Base-by-base conservation (phyloP, 2,329 filamentous ascomycete genomes). In the Dactylonectria estremocensis region DNA sequence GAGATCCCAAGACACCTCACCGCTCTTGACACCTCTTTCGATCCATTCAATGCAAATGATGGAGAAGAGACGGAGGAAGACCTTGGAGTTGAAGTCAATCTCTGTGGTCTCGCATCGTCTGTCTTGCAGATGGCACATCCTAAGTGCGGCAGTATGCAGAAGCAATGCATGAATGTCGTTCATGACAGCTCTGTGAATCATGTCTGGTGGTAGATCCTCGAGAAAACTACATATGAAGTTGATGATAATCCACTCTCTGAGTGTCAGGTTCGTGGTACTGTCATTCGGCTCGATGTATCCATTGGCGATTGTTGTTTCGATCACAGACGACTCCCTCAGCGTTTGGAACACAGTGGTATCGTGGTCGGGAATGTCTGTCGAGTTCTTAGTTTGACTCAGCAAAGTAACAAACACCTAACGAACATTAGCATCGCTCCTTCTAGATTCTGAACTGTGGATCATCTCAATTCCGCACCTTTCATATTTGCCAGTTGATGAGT, bases 401-500 rank as follows among this genome's bases (percentile, higher is more conserved):
- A 71, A 40, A 35, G 66, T 52, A 33, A 72, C 64, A 28, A 74
- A 71, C 10, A 72, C 64, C 72, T 74, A 48, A 6, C 3, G 2
- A 33, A 11, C 5, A 52, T 71, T 24, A 71, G 60, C 18, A 56
- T 37, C 8, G 37, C 22, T 18, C 16, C 33, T 14, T 16, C 13
- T 10, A 6, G 43, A 6, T 48, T n/a, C n/a, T n/a, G n/a, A n/a
- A n/a, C 13, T 5, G 11, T 8, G 16, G 14, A 18, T 18, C n/a
- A 52, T 5, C 20, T 18, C 7, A 7, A 20, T 56, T 22, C 24
- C 73, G 45, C 71, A 89, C 88, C 78, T 92, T 92, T 1, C 89
- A 91, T 74, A 92, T 91, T 55, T 83, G 80, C 72, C 89, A 92
- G 58, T 90, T 86, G 11, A 93, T 76, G 37, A 87, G 66, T 93